A percentile compares a stretch with the other conserved stretches of the same genome.
phyloP scores from a whole-genome alignment of 2,329 filamentous ascomycete genomes.

The Fusarium equiseti region DNA sequence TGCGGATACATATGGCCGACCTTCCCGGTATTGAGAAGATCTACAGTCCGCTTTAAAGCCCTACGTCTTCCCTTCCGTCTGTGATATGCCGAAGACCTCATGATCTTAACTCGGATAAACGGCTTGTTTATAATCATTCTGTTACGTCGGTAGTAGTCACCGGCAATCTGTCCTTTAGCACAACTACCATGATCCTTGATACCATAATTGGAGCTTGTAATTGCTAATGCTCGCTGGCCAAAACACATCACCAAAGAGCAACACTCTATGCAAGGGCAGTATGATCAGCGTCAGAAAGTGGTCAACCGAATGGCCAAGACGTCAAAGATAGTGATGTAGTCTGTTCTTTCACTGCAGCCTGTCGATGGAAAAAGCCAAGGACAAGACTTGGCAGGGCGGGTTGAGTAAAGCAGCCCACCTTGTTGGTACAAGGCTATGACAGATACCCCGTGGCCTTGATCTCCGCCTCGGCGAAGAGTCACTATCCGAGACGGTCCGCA shows the following conservation, averaged over 20 bases:
- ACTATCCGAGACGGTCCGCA: slow-evolving; percentile 4
- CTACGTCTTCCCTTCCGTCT: background rate
- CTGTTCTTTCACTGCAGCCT: too few species aligned
- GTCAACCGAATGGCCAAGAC: background rate
- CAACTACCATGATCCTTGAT: slow-evolving; percentile 6
- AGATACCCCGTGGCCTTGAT: background rate
- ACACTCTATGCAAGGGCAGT: background rate
- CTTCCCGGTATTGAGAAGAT: background rate
- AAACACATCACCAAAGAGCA: background rate
- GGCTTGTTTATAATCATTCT: background rate
- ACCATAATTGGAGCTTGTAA: background rate
- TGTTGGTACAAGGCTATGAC: background rate
- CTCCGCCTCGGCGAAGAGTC: background rate
- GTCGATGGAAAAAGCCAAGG: too few species aligned
- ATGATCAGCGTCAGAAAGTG: background rate
- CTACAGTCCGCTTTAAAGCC: background rate
- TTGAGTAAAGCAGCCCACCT: background rate
- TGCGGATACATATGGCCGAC: background rate
- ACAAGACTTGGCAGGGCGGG: background rate
- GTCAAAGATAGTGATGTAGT: too few species aligned
- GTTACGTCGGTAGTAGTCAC: background rate
- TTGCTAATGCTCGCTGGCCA: background rate
- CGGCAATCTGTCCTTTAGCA: background rate
- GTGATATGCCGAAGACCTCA: background rate
- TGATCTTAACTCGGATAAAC: background rate